Percentiles rank a stretch among this genome's conserved stretches.
phyloP scores from a whole-genome alignment of 192 early-diverging fungal genomes.

The Rhizophagus sp. region DNA sequence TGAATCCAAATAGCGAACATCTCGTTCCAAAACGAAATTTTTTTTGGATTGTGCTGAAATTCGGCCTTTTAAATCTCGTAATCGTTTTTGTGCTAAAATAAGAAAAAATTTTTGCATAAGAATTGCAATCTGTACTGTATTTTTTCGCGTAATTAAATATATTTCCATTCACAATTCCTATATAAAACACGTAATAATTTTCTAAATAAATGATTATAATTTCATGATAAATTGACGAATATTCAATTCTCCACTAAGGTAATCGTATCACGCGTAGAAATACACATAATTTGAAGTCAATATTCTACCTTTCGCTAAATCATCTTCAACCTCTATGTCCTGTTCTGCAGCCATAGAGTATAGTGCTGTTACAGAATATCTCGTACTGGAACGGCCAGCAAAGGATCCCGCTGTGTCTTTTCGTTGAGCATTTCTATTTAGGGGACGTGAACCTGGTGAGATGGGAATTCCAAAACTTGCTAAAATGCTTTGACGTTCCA shows the following conservation, averaged over 20 bases:
- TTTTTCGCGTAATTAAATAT: neutral
- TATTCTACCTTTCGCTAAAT: constrained; percentile 78
- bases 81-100: constrained; percentile 70
- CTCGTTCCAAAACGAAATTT: constrained; percentile 91
- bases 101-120: neutral
- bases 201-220: too few relatives aligned
- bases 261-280: neutral
- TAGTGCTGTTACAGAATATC: constrained; percentile 71
- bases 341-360: constrained; percentile 89
- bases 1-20: constrained; percentile 89
- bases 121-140: neutral
- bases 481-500: constrained; percentile 25
- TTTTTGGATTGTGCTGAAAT: constrained; percentile 93
- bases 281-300: neutral
- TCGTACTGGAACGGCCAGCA: constrained; percentile 59
- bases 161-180: neutral
- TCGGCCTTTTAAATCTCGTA: constrained; percentile 82
- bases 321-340: constrained; percentile 91
- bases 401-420: constrained; percentile 29
- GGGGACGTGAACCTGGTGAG: neutral
- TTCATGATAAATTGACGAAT: too few relatives aligned
- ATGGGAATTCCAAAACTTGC: constrained; percentile 30
- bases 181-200: too few relatives aligned
- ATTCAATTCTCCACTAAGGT: too few relatives aligned
- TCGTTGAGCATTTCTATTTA: neutral